Conservation (phyloP, 2,329 filamentous ascomycete species). For the Purpureocillium lavendulum region DNA sequence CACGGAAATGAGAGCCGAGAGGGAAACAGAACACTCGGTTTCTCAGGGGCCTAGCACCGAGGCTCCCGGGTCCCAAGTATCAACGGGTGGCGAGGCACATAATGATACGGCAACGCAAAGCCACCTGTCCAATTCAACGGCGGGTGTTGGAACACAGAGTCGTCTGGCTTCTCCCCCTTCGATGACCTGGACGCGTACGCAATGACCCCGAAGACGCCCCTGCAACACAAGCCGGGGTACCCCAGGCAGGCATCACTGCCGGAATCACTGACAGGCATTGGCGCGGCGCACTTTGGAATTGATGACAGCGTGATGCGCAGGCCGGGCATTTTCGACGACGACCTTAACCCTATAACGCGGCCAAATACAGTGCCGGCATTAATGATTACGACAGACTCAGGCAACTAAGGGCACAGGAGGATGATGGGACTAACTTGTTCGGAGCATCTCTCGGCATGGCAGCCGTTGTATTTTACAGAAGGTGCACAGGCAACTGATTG, state of each 20-base stretch:
- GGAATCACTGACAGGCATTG: slow-evolving; percentile 14
- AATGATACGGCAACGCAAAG: no score
- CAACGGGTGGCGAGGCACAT: no score
- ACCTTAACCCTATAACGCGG: slow-evolving; percentile 7
- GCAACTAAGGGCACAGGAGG: slow-evolving; percentile 4
- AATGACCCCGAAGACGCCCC: no score
- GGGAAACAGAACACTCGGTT: no score
- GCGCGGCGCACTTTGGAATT: slow-evolving; percentile 12
- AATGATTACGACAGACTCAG: slow-evolving; percentile 12
- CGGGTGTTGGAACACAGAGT: no score
- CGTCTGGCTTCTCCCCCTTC: no score
- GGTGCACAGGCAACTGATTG: background rate
- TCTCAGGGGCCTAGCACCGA: no score
- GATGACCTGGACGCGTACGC: no score
- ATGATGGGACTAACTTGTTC: background rate
- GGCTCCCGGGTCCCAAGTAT: no score
- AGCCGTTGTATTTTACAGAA: background rate
- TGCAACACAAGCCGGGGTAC: background rate
- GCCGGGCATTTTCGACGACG: slow-evolving; percentile 9
- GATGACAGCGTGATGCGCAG: slow-evolving; percentile 11
- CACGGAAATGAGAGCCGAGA: no score
- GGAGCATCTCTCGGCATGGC: no score
- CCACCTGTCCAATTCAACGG: no score
- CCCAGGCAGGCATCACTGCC: slow-evolving; percentile 7
- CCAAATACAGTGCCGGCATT: slow-evolving; percentile 9